Evolutionary conservation across 225 moss, liverwort and hornwort genomes (phyloP).

Genomic region (Pleurozium schreberi): DNA sequence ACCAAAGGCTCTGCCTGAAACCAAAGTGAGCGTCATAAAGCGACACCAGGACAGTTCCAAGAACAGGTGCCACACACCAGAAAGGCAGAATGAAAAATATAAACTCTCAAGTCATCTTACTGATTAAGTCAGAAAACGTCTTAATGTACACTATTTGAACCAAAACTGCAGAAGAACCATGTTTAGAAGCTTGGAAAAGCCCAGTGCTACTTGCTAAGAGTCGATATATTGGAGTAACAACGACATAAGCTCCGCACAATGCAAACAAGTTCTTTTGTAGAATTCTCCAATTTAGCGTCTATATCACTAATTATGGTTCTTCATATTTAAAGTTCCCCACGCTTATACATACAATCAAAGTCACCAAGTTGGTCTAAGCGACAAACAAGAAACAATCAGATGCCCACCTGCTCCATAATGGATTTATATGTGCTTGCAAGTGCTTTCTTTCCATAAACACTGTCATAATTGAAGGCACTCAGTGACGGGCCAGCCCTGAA

Average conservation of each 20-base stretch:
- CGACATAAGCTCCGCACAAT: background rate
- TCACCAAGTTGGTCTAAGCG: background rate
- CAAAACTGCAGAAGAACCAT: background rate
- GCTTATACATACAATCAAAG: background rate
- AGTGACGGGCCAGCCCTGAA: slow-evolving; percentile 84
- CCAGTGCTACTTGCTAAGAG: background rate
- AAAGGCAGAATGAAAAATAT: background rate
- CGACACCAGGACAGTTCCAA: background rate
- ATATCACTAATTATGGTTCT: background rate
- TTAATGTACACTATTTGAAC: background rate
- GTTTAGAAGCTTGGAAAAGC: background rate
- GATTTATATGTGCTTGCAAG: slow-evolving; percentile 80
- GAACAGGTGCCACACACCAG: background rate
- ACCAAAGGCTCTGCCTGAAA: slow-evolving; percentile 48
- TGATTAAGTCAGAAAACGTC: background rate
- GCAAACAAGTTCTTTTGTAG: background rate
- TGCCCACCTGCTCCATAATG: slow-evolving; percentile 83
- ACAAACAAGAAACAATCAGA: background rate
- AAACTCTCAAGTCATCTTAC: background rate
- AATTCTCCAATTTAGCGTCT: background rate
- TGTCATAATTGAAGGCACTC: slow-evolving; percentile 97
- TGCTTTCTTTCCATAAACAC: slow-evolving; percentile 90
- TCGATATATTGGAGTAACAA: background rate
- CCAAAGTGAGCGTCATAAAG: background rate
- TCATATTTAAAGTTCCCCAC: background rate